A percentile compares a stretch with the other conserved stretches of the same genome.
Evolutionary conservation across 345 rosid genomes (phyloP).

Genomic region (Eucalyptus regnans): DNA sequence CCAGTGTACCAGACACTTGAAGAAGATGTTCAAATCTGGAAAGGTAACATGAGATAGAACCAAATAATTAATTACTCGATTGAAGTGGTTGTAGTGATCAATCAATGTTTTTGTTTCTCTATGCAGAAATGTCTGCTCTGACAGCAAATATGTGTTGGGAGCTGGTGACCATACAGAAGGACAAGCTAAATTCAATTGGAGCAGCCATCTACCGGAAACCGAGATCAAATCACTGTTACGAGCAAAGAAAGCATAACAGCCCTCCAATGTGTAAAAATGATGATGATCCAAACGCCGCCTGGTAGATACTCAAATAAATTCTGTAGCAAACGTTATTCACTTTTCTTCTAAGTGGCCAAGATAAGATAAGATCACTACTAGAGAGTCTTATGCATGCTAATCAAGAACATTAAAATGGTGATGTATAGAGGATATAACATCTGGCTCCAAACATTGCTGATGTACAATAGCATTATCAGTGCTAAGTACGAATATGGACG

Average conservation of each 20-base stretch:
- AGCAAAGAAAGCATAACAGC: constrained; percentile 39
- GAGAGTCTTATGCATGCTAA: neutral
- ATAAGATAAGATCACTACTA: neutral
- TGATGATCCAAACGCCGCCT: constrained; percentile 84
- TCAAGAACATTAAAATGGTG: neutral
- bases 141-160: constrained; percentile 83
- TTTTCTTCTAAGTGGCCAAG: neutral
- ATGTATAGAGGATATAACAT: neutral
- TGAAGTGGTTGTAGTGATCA: neutral
- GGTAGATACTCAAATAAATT: constrained; percentile 23
- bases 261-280: constrained; percentile 70
- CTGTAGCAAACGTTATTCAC: neutral
- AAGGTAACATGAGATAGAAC: constrained; percentile 22
- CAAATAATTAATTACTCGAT: neutral
- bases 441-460: neutral
- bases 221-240: constrained; percentile 60
- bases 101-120: neutral
- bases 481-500: neutral
- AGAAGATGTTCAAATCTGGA: constrained; percentile 80
- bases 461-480: neutral
- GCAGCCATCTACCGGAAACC: constrained; percentile 85
- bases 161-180: constrained; percentile 71
- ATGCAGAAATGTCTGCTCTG: constrained; percentile 63
- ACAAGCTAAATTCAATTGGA: constrained; percentile 59
- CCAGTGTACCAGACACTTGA: constrained; percentile 72